Evolutionary conservation across 2,329 filamentous ascomycete species (phyloP), one percentile per base, ranked within the genome.

Genomic region (Colletotrichum sp.): DNA sequence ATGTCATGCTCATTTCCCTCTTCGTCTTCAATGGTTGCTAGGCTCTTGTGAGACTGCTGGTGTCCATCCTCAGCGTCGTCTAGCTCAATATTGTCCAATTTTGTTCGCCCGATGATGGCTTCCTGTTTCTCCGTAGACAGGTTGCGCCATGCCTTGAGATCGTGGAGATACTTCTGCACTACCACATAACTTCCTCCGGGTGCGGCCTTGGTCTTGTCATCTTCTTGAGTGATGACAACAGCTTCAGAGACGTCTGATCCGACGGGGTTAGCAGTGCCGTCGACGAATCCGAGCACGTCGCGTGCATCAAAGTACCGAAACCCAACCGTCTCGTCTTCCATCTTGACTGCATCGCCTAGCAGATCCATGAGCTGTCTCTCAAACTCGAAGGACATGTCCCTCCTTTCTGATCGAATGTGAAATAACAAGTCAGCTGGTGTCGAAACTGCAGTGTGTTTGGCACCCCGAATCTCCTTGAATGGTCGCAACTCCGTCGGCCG

Each of bases 241-340:
- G 89, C 82, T 1, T 83, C 82, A 0, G 82, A 79, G 0, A 90
- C 84, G 1, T 83, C 86, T 0, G 83, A 79, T 0, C 89, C 90
- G 1, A 88, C 84, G 0, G 90, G 90, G 77, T 92, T 92, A 4
- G 90, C 90, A 0, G 90, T 92, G 18, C 90, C 90, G 73, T 92
- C 90, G 5, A 92, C 89, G 68, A 92, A 92, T 1, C 90, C 90
- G 0, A 92, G 85, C 0, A 92, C 85, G 75, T 92, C 90, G 2
- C 90, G 88, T 0, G 88, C 86, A 76, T 92, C 90, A 75, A 92
- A 92, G 80, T 92, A 92, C 5, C 90, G 88, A 81, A 92, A 92
- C 0, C 90, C 90, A 1, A 85, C 83, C 0, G 90, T 92, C 71
- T 88, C 87, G 67, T 92, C 90, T 2, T 87, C 84, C 1, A 91